Base-by-base conservation (phyloP, 2,329 filamentous ascomycete genomes). In the Dryadomyces quercivorus region DNA sequence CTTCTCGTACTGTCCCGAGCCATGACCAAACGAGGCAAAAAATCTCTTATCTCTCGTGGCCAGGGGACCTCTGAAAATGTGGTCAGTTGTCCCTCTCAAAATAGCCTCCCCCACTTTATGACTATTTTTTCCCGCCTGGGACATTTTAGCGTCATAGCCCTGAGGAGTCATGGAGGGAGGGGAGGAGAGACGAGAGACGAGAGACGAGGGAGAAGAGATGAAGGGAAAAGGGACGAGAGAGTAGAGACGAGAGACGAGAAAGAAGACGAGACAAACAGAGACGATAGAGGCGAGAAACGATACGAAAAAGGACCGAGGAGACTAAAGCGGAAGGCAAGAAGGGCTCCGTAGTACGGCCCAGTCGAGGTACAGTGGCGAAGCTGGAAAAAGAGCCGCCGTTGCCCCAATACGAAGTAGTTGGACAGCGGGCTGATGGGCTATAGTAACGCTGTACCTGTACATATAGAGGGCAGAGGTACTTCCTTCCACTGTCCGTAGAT, bases 91-190 rank as follows among this genome's bases (percentile, higher is more conserved):
- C 36, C 43, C 44, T 53, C 48, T 55, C 45, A 36, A 45, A 36
- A 16, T 47, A 47, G 52, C 52, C 50, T 44, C 49, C 50, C 57
- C 57, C 57, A 58, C 55, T 58, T 51, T 52, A 26, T 50, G 44
- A 49, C 57, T 53, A 49, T 49, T 49, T 52, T 52, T 55, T 57
- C 53, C 53, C 55, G 48, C 50, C 50, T 31, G 26, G 26, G 26
- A 31, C 4, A 31, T 31, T 31, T 31, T 31, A 31, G 26, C 26
- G 26, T 31, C 4, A 31, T 8, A 31, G 26, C 26, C 26, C 26
- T 31, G 26, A 31, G 8, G 26, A 31, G 38, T 15, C 38, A 42
- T n/a, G 5, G 38, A 42, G 5, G 12, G 16, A 42, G 38, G 16
- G 12, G 38, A 9, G 12, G 12, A n/a, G 38, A 42, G 38, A 42